phyloP scores from a whole-genome alignment of 2,329 filamentous ascomycete genomes.

The Talaromyces funiculosus region DNA sequence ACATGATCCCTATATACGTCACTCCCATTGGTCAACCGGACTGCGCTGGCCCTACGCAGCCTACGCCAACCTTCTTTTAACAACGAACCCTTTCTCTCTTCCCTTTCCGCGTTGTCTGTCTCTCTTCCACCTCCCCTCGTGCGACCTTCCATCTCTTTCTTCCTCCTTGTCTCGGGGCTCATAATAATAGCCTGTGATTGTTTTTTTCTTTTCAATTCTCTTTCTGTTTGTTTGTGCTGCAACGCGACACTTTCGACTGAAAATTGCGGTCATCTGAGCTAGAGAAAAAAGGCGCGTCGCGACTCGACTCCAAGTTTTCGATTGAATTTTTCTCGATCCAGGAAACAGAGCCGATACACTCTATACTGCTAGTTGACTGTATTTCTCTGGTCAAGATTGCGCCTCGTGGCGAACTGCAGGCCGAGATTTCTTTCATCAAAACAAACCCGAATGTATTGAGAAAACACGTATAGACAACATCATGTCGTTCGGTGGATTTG shows the following conservation, averaged over 20 bases:
- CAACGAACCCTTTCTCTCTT: constrained; percentile 1
- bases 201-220: background rate
- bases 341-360: background rate
- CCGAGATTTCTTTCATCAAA: background rate
- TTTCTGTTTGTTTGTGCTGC: constrained; percentile 2
- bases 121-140: constrained; percentile 1
- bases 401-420: background rate
- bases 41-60: background rate
- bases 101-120: background rate
- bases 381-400: background rate
- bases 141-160: background rate
- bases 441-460: constrained; percentile 24
- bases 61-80: constrained; percentile 13
- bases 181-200: constrained; percentile 2
- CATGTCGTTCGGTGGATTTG: constrained; percentile 35
- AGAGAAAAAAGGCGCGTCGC: constrained; percentile 13
- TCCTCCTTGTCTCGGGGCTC: background rate
- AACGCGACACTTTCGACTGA: background rate
- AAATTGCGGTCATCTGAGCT: constrained; percentile 1
- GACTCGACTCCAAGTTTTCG: constrained; percentile 1
- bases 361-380: background rate
- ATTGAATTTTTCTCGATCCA: background rate
- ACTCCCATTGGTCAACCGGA: background rate
- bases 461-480: constrained; percentile 23
- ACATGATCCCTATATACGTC: constrained; percentile 7